Conservation (phyloP, 2,329 filamentous ascomycete species). For the Paecilomyces sp. region DNA sequence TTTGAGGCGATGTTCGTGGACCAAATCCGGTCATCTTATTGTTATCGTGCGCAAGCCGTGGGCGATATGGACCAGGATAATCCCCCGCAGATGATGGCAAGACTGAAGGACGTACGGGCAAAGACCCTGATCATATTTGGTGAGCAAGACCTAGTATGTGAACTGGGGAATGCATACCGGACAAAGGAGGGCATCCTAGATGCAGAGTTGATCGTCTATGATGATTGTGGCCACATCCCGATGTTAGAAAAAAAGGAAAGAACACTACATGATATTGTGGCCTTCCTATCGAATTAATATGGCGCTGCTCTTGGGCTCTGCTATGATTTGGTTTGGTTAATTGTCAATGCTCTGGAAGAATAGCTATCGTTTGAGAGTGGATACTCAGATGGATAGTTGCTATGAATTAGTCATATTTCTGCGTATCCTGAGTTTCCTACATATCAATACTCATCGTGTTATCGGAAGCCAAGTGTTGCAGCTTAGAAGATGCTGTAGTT, state of each 20-base stretch:
- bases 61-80: constrained; percentile 6
- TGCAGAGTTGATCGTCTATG: constrained; percentile 8
- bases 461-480: no score
- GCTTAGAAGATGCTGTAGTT: no score
- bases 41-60: constrained; percentile 5
- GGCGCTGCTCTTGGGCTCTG: background rate
- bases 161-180: constrained; percentile 9
- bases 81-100: constrained; percentile 11
- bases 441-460: no score
- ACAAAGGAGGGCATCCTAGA: constrained; percentile 10
- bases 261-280: constrained; percentile 9
- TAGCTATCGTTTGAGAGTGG: no score
- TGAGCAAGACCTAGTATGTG: constrained; percentile 15
- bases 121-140: constrained; percentile 19
- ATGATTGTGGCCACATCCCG: constrained; percentile 20
- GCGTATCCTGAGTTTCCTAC: no score
- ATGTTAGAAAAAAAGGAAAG: constrained; percentile 16
- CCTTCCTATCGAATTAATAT: constrained; percentile 7
- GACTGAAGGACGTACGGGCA: constrained; percentile 14
- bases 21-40: constrained; percentile 7
- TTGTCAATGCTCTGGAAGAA: background rate
- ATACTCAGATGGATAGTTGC: no score
- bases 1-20: constrained; percentile 10
- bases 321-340: background rate
- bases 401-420: no score